Base-by-base conservation (phyloP, 768 basidiomycete species). In the Leccinum olivaceopallidum region DNA sequence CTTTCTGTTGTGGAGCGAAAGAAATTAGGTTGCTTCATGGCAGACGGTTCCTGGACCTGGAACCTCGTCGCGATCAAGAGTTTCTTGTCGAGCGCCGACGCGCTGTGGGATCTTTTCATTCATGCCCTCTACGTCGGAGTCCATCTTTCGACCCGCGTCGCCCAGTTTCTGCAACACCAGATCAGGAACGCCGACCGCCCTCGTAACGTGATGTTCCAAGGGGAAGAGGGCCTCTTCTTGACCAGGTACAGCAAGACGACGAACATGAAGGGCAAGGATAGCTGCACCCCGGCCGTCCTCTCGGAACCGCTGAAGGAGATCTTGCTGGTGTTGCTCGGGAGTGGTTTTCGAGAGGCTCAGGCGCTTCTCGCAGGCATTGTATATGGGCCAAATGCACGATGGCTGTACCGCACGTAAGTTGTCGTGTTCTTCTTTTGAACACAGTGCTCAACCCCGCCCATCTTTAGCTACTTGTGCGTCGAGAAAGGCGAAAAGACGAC, bases 381-480 rank as follows among this genome's bases (percentile, higher is more conserved):
- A 1, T 36, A 59, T 44, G 60, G 60, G 1, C 0, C 2, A 0
- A n/a, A 52, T 6, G 28, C 51, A 4, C 18, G 26, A 5, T n/a
- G 24, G 30, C 3, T 22, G 2, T 61, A 61, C 9, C 51, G 42
- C 5, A 57, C 56, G 51, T 52, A 26, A 30, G 26, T 32, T 18
- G 8, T 16, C 12, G 20, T 4, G 30, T 51, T n/a, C 28, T 28
- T 30, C 2, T 30, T 26, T 26, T 30, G 30, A 30, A 30, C 8
- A 30, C 30, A 30, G 30, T 30, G 30, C 30, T 30, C 30, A 30
- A 30, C 30, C 30, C 30, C 30, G 30, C 30, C 30, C 30, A 30
- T 30, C 7, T n/a, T 14, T n/a, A 56, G 60, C 28, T 60, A 60
- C 30, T 32, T 60, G 6, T 60, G 60, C 8, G 55, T 60, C 6